phyloP scores from a whole-genome alignment of 2,329 filamentous ascomycete genomes.

The Apiospora saccharicola region DNA sequence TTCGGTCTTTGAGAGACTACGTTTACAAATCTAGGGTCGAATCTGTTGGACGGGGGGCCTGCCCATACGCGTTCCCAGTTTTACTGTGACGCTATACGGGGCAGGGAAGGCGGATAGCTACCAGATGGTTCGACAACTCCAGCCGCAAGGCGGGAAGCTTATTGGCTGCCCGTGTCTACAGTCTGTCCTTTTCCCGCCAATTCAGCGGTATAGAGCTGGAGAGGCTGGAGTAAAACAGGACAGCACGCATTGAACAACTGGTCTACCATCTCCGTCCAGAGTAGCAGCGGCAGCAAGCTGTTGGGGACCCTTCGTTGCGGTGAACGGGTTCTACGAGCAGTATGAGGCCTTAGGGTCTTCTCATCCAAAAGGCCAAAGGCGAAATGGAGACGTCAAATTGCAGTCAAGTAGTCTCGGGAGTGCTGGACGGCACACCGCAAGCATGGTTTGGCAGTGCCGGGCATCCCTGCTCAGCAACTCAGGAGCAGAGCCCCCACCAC shows the following conservation, averaged over 20 bases:
- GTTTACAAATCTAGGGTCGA: conserved; percentile 3
- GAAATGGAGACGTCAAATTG: not conserved
- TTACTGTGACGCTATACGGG: conserved; percentile 11
- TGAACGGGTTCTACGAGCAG: conserved; percentile 5
- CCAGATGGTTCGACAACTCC: not conserved
- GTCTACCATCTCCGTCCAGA: not conserved
- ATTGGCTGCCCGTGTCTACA: not conserved
- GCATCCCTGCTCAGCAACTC: not conserved
- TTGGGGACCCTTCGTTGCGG: not conserved
- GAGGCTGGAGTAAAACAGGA: not conserved
- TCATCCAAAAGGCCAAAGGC: not conserved
- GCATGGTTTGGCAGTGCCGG: not conserved
- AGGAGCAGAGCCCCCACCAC: not conserved
- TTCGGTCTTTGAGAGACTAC: not conserved
- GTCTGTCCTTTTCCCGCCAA: not conserved
- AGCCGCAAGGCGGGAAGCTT: not conserved
- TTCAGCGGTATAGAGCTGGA: not conserved
- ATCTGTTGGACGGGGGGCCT: not conserved
- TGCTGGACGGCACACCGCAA: conserved; percentile 5
- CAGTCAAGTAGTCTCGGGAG: not conserved
- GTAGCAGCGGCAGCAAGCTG: not conserved
- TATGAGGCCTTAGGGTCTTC: not conserved
- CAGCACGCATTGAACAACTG: not conserved
- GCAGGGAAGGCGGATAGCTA: not conserved
- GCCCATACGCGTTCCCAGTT: not conserved